Evolutionary conservation across 805 yeast genomes (phyloP).

Genomic region (Ogataea thermomethanolica): DNA sequence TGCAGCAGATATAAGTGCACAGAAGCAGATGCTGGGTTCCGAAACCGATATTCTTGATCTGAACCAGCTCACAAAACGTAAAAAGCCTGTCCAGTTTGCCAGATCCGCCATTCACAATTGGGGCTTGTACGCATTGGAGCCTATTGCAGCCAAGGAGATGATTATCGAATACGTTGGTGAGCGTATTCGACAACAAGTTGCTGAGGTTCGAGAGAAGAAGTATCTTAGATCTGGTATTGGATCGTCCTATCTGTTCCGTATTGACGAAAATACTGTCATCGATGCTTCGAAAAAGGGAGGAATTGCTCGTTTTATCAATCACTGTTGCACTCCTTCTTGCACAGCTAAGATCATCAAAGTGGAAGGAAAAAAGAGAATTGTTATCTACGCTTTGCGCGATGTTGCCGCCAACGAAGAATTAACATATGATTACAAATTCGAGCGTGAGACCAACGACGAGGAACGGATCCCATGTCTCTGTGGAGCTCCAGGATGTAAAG

Average conservation of each 20-base stretch:
- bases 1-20: slow-evolving; percentile 85
- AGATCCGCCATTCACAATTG: slow-evolving; percentile 96
- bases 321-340: slow-evolving; percentile 96
- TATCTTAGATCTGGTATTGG: slow-evolving; percentile 92
- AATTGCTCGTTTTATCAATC: slow-evolving; percentile 94
- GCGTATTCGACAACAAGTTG: slow-evolving; percentile 86
- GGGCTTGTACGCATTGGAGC: slow-evolving; percentile 96
- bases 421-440: slow-evolving; percentile 95
- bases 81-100: slow-evolving; percentile 94
- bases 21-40: slow-evolving; percentile 69
- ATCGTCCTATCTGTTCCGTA: slow-evolving; percentile 86
- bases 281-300: slow-evolving; percentile 98
- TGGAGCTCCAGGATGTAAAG: slow-evolving; percentile 94
- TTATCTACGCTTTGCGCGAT: slow-evolving; percentile 87
- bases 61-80: slow-evolving; percentile 84
- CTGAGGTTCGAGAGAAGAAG: slow-evolving; percentile 84
- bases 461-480: slow-evolving; percentile 89
- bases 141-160: slow-evolving; percentile 95
- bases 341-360: slow-evolving; percentile 95
- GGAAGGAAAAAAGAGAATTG: slow-evolving; percentile 90
- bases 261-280: slow-evolving; percentile 90
- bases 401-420: slow-evolving; percentile 86
- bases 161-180: slow-evolving; percentile 98
- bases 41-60: slow-evolving; percentile 78
- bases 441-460: slow-evolving; percentile 81